Evolutionary conservation across 768 basidiomycete species (phyloP).

Genomic region (Phlebiopsis flavidoalba): DNA sequence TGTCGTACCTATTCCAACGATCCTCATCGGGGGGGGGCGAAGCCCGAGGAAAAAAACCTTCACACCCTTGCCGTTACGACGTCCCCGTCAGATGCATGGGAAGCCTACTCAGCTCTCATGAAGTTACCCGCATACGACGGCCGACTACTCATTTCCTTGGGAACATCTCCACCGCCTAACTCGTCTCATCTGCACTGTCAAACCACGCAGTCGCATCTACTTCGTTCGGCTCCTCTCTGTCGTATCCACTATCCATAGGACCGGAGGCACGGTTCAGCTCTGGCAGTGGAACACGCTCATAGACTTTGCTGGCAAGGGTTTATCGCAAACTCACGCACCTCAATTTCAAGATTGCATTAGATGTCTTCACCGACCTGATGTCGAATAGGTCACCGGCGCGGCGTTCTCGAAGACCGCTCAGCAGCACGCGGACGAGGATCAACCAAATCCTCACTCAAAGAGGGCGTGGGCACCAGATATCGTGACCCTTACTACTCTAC

Average conservation of each 20-base stretch:
- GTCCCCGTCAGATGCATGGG: slow-evolving; percentile 34
- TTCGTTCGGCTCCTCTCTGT: slow-evolving; percentile 71
- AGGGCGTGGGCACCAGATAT: slow-evolving; percentile 46
- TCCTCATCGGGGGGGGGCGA: background rate
- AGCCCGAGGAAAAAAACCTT: background rate
- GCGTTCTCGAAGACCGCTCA: slow-evolving; percentile 4
- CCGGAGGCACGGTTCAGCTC: slow-evolving; percentile 49
- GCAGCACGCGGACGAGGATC: background rate
- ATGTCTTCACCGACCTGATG: slow-evolving; percentile 59
- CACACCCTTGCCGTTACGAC: slow-evolving; percentile 24
- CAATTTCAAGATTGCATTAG: slow-evolving; percentile 57
- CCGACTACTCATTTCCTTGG: slow-evolving; percentile 24
- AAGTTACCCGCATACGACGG: slow-evolving; percentile 9
- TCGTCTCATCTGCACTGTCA: slow-evolving; percentile 48
- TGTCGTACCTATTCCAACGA: background rate
- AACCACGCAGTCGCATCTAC: slow-evolving; percentile 51
- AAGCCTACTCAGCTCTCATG: slow-evolving; percentile 35
- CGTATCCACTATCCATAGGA: slow-evolving; percentile 47
- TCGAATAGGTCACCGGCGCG: slow-evolving; percentile 35
- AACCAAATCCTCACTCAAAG: background rate
- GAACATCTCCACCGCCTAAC: slow-evolving; percentile 55
- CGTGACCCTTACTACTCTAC: slow-evolving; percentile 62
- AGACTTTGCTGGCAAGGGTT: slow-evolving; percentile 59
- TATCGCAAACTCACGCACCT: slow-evolving; percentile 51
- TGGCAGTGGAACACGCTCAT: slow-evolving; percentile 79